Conservation (phyloP, 106 monocot genomes). For the Agapanthus africanus region DNA sequence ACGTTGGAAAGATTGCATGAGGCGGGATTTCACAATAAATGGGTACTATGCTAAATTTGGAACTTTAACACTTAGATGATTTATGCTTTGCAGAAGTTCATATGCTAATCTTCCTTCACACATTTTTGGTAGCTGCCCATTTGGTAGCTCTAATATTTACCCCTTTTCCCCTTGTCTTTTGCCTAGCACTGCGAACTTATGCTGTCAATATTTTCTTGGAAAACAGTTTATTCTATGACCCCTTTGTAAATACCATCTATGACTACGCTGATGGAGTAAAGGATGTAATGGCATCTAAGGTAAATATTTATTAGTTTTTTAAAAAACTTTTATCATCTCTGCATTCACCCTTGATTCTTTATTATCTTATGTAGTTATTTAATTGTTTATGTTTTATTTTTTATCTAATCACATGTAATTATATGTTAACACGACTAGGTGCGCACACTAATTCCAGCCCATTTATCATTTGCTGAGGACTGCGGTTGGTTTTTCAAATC, state of each 20-base stretch:
- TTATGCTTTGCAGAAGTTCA: constrained; percentile 2
- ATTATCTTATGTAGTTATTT: neutral
- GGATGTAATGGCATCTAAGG: constrained; percentile 65
- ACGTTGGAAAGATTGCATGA: constrained; percentile 69
- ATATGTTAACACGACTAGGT: constrained; percentile 30
- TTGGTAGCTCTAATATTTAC: neutral
- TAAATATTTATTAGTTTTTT: constrained; percentile 21
- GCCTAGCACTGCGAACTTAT: neutral
- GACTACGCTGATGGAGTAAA: constrained; percentile 77
- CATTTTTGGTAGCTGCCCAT: neutral
- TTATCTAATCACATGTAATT: constrained; percentile 1
- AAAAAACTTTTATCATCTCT: neutral
- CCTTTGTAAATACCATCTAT: constrained; percentile 52
- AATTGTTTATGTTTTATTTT: constrained; percentile 3
- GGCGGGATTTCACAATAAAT: constrained; percentile 86
- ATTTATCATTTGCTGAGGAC: constrained; percentile 71
- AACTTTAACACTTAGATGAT: neutral
- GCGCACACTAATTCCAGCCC: constrained; percentile 71
- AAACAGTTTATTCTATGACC: constrained; percentile 87
- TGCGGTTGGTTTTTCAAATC: constrained; percentile 48
- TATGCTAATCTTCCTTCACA: neutral
- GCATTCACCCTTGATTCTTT: neutral
- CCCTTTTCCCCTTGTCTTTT: neutral
- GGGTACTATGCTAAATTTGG: constrained; percentile 30
- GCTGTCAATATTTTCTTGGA: neutral